Base-by-base conservation (phyloP, 2,329 filamentous ascomycete genomes). In the Microcera coccophila region DNA sequence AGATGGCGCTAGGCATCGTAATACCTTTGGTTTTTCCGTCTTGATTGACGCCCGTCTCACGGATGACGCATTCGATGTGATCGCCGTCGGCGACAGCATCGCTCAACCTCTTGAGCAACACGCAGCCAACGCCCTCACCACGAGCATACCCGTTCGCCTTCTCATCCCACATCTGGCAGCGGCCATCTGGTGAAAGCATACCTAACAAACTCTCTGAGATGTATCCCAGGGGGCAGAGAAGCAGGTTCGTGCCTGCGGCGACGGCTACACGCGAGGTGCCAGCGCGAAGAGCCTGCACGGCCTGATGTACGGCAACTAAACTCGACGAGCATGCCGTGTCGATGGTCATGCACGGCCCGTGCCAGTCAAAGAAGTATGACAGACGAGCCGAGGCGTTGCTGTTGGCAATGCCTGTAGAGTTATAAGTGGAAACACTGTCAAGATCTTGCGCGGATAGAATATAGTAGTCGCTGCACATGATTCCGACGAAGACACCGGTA, bases 401-500 rank as follows among this genome's bases (percentile, higher is more conserved):
- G 12, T 12, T 7, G 7, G 7, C 22, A 12, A 7, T 26, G 7
- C 22, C 22, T 7, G 22, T 12, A 26, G 22, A 7, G 22, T 7
- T 7, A 12, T 26, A 26, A 12, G 22, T 26, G 22, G 22, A 12
- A 7, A 26, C 22, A 26, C 22, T 7, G 12, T 26, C 22, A 12
- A 26, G 22, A 26, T 26, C 22, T 26, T 12, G 7, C 22, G 12
- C 7, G 22, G 12, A 12, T 12, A 26, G 7, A 26, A 26, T 12
- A 7, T 26, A 7, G 22, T 26, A 26, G 7, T 26, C 22, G 61
- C 73, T 72, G 26, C 74, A 71, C 45, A 75, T 75, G 2, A 71
- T 72, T 14, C 74, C 74, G 5, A 75, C 69, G 42, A 71, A 78
- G 3, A 77, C 73, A 4, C 70, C 65, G 1, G 72, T 67, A 36